Evolutionary conservation across 2,329 filamentous ascomycete species (phyloP).

Genomic region (Teratosphaeria viscida): DNA sequence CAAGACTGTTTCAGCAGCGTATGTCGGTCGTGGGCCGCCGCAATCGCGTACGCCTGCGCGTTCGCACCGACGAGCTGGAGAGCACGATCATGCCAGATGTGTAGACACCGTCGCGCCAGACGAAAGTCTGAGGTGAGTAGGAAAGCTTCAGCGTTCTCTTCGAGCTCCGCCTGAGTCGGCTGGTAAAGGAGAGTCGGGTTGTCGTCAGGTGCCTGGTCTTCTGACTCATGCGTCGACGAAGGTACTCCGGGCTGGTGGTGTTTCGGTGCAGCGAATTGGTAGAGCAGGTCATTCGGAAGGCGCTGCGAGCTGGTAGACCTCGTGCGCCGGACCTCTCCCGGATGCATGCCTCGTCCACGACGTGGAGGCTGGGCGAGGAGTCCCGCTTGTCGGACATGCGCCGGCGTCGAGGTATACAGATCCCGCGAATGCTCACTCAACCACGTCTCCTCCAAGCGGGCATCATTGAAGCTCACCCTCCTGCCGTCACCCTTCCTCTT

Average conservation of each 20-base stretch:
- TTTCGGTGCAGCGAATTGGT: slow-evolving; percentile 7
- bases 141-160: slow-evolving; percentile 21
- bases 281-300: neutral
- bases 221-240: slow-evolving; percentile 8
- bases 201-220: slow-evolving; percentile 3
- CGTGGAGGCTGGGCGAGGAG: slow-evolving; percentile 12
- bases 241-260: slow-evolving; percentile 8
- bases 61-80: slow-evolving; percentile 19
- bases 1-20: slow-evolving; percentile 45
- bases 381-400: neutral
- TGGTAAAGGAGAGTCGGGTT: slow-evolving; percentile 14
- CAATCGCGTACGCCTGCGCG: slow-evolving; percentile 27
- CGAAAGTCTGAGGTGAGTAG: slow-evolving; percentile 12
- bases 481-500: slow-evolving; percentile 19
- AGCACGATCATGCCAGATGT: slow-evolving; percentile 37
- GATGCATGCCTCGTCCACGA: slow-evolving; percentile 3
- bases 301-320: slow-evolving; percentile 16
- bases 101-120: slow-evolving; percentile 11
- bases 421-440: slow-evolving; percentile 21
- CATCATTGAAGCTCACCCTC: slow-evolving; percentile 48
- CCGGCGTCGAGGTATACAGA: neutral
- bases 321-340: slow-evolving; percentile 6
- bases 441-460: slow-evolving; percentile 42
- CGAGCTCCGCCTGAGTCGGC: slow-evolving; percentile 17
- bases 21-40: slow-evolving; percentile 40